Conservation (phyloP, 257 asterid genomes). For the Nicotiana noctiflora region DNA sequence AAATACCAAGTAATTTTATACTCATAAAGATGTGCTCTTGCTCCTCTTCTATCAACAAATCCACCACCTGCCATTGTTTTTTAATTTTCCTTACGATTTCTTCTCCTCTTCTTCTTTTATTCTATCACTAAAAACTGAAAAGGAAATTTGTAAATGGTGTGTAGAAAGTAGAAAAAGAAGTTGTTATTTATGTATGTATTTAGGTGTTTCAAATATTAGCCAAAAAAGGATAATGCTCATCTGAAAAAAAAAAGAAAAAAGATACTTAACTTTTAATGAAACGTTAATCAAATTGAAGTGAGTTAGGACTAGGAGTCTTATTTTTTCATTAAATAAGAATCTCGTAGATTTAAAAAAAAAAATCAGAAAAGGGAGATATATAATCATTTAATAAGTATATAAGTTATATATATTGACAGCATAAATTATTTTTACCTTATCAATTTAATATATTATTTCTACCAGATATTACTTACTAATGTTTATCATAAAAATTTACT, state of each 20-base stretch:
- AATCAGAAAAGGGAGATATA: neutral
- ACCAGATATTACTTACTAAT: too few species aligned
- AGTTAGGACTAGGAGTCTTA: neutral
- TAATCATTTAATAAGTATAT: neutral
- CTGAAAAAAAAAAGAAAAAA: neutral
- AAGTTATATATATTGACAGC: neutral
- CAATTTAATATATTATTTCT: too few species aligned
- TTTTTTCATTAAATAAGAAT: neutral
- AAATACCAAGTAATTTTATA: conserved; percentile 57
- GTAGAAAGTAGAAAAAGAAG: neutral
- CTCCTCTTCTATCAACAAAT: conserved; percentile 33
- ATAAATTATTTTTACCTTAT: neutral
- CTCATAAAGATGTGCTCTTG: conserved; percentile 70
- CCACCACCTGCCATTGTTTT: conserved; percentile 65
- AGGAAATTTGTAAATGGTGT: too few species aligned
- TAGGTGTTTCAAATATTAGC: neutral
- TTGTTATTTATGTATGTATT: neutral
- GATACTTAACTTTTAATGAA: neutral
- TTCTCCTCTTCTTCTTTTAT: neutral
- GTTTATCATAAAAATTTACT: too few species aligned
- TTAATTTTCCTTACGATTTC: neutral
- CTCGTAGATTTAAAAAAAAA: neutral
- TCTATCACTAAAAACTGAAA: too few species aligned
- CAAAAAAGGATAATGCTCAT: neutral
- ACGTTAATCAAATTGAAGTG: neutral